Evolutionary conservation across 805 yeast genomes (phyloP).

Genomic region (Schwanniomyces vanrijiae): DNA sequence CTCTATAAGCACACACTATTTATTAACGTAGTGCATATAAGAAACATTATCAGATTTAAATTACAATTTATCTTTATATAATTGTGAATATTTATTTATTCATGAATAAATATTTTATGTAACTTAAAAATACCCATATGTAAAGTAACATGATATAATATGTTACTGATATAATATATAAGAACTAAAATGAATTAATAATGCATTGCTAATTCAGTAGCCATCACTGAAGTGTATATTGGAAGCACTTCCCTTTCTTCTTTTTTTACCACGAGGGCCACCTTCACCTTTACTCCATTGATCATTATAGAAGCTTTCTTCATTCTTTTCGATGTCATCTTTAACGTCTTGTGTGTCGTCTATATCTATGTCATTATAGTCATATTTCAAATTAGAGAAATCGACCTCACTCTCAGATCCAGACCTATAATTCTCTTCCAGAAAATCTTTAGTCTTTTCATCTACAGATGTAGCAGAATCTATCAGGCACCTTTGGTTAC

Average conservation of each 20-base stretch:
- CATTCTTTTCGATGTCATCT: constrained; percentile 14
- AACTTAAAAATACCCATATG: background rate
- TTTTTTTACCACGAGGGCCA: constrained; percentile 3
- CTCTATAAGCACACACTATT: background rate
- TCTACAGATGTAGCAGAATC: background rate
- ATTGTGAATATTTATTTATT: too few relatives aligned
- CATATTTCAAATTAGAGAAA: constrained; percentile 1
- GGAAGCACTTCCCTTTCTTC: constrained; percentile 11
- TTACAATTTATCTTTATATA: background rate
- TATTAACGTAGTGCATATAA: background rate
- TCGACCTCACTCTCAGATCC: constrained; percentile 2
- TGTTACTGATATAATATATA: background rate
- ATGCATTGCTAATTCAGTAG: constrained; percentile 7
- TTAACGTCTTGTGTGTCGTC: constrained; percentile 13
- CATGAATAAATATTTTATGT: background rate
- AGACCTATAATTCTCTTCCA: background rate
- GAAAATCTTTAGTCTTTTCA: background rate
- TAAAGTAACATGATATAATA: background rate
- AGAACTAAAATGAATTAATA: constrained; percentile 6
- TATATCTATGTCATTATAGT: constrained; percentile 19
- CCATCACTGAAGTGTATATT: constrained; percentile 14
- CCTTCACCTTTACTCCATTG: constrained; percentile 13
- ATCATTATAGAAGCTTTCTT: constrained; percentile 15
- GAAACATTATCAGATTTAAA: background rate
- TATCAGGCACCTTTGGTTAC: background rate